These are phyloP conservation scores for Debaryomyces hansenii DNA, from an alignment of 805 yeast species.

Conservation along the genomic window DNA sequence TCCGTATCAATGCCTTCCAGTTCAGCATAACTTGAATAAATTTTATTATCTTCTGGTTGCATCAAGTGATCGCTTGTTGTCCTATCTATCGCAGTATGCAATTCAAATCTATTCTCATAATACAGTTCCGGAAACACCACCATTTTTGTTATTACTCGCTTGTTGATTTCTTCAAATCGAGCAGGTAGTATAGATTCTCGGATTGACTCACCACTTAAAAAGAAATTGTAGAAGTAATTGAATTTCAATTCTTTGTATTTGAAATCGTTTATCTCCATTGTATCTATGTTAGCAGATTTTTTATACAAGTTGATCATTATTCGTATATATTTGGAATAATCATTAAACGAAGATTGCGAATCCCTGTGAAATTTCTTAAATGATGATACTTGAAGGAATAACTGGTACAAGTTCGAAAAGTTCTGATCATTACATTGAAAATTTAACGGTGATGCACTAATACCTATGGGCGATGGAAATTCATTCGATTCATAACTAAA, in stretches of 20 bases:
- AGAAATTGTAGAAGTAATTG: slow-evolving; percentile 16
- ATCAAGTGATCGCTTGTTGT: background rate
- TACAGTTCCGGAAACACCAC: slow-evolving; percentile 19
- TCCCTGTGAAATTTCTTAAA: slow-evolving; percentile 8
- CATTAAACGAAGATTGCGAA: slow-evolving; percentile 4
- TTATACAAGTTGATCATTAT: slow-evolving; percentile 23
- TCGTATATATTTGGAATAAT: slow-evolving; percentile 14
- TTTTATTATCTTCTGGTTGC: background rate
- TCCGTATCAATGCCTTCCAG: background rate
- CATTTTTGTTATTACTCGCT: slow-evolving; percentile 11
- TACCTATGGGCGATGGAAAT: background rate
- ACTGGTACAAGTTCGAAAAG: slow-evolving; percentile 19
- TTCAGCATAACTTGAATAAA: too few relatives aligned
- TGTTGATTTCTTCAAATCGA: slow-evolving; percentile 10
- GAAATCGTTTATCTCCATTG: slow-evolving; percentile 18
- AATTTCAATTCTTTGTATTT: slow-evolving; percentile 16
- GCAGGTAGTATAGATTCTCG: slow-evolving; percentile 16
- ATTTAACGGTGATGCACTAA: slow-evolving; percentile 10
- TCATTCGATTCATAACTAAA: slow-evolving; percentile 16
- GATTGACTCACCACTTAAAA: slow-evolving; percentile 10
- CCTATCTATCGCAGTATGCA: background rate
- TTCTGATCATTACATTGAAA: slow-evolving; percentile 16
- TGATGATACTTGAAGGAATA: slow-evolving; percentile 22
- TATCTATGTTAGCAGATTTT: slow-evolving; percentile 14
- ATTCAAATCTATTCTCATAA: background rate